Conservation (phyloP, 441 rosid genomes). For the Codiaeum variegatum region DNA sequence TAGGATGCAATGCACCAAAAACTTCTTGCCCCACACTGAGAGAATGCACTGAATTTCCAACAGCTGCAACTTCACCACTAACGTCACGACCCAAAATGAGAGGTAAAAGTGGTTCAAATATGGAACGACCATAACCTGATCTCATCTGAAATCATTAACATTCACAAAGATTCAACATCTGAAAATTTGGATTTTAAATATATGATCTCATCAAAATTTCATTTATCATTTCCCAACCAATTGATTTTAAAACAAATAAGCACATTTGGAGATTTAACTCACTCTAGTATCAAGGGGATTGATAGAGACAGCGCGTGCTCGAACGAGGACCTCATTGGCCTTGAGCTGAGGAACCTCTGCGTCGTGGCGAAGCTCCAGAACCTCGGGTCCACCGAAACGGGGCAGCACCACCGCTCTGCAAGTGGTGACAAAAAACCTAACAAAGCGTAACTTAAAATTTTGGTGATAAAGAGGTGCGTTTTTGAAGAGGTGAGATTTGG, state of each 20-base stretch:
- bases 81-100: slow-evolving; percentile 88
- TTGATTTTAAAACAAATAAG: slow-evolving; percentile 3
- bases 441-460: slow-evolving; percentile 14
- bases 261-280: slow-evolving; percentile 25
- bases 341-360: slow-evolving; percentile 75
- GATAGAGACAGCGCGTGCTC: slow-evolving; percentile 80
- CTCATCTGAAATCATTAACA: slow-evolving; percentile 58
- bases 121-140: slow-evolving; percentile 94
- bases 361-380: slow-evolving; percentile 65
- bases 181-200: too few species aligned
- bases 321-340: slow-evolving; percentile 75
- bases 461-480: background rate
- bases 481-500: background rate
- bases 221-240: background rate
- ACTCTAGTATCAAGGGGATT: slow-evolving; percentile 94
- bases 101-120: slow-evolving; percentile 79
- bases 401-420: slow-evolving; percentile 87
- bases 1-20: slow-evolving; percentile 96
- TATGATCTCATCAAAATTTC: background rate
- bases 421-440: slow-evolving; percentile 45
- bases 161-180: slow-evolving; percentile 10
- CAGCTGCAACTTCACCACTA: slow-evolving; percentile 86
- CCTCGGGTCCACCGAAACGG: slow-evolving; percentile 90
- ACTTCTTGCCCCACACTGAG: slow-evolving; percentile 76
- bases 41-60: slow-evolving; percentile 62